Percentiles rank a stretch among this genome's conserved stretches.
These are phyloP conservation scores for Nicotiana tomentosiformis DNA, from an alignment of 257 asterid species.

Conservation along the genomic window DNA sequence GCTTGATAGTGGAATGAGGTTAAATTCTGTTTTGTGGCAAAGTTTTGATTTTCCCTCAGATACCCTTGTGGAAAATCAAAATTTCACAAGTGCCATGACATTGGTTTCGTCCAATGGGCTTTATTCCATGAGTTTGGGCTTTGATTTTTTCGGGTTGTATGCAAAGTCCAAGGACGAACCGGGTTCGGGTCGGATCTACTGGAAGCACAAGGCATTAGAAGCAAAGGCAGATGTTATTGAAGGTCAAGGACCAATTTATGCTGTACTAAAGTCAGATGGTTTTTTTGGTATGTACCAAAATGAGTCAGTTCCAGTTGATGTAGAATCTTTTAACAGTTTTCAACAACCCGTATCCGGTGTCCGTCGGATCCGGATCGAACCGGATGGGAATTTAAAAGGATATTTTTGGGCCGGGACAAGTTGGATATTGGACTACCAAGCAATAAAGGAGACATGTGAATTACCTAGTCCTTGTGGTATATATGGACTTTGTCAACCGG, in stretches of 20 bases:
- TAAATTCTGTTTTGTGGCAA: slow-evolving; percentile 38
- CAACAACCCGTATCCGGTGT: slow-evolving; percentile 49
- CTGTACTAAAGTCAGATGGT: slow-evolving; percentile 53
- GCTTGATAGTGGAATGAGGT: slow-evolving; percentile 5
- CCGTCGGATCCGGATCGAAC: slow-evolving; percentile 62
- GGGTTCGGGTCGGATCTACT: slow-evolving; percentile 49
- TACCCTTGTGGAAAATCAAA: slow-evolving; percentile 83
- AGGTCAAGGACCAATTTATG: slow-evolving; percentile 53
- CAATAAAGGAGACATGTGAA: slow-evolving; percentile 59
- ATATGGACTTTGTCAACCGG: slow-evolving; percentile 62
- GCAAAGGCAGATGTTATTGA: slow-evolving; percentile 57
- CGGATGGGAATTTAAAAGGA: slow-evolving; percentile 73
- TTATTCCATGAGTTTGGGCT: slow-evolving; percentile 70
- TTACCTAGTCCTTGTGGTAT: slow-evolving; percentile 73
- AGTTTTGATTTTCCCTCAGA: slow-evolving; percentile 78
- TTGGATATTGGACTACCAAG: slow-evolving; percentile 64
- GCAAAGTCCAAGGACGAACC: slow-evolving; percentile 31
- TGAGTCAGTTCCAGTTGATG: slow-evolving; percentile 59
- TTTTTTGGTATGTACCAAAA: slow-evolving; percentile 79
- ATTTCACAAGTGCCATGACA: slow-evolving; percentile 55
- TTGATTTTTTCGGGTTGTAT: slow-evolving; percentile 52
- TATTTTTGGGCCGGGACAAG: slow-evolving; percentile 84
- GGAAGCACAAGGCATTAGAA: slow-evolving; percentile 59
- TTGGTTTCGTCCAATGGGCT: slow-evolving; percentile 65
- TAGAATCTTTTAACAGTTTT: slow-evolving; percentile 64